A percentile compares a stretch with the other conserved stretches of the same genome.
These are phyloP conservation scores for Trichoderma erinaceum DNA, from an alignment of 495 filamentous ascomycete species.

Conservation along the genomic window DNA sequence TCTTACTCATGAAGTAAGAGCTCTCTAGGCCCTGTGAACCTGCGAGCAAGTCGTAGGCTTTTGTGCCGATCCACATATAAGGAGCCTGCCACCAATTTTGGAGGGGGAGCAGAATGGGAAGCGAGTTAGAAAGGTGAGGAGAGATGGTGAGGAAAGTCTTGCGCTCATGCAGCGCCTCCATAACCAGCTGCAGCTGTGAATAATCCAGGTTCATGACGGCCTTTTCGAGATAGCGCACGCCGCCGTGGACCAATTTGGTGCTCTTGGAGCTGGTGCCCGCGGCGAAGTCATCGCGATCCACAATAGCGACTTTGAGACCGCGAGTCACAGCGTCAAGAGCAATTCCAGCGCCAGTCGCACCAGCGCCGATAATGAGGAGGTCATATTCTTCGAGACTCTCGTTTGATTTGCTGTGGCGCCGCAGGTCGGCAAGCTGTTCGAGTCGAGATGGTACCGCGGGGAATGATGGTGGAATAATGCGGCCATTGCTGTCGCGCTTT, in stretches of 20 bases:
- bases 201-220: conserved; percentile 74
- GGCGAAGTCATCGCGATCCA: conserved; percentile 72
- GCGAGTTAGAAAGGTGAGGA: conserved; percentile 73
- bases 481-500: conserved; percentile 35
- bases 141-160: conserved; percentile 73
- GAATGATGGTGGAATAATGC: conserved; percentile 57
- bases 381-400: conserved; percentile 45
- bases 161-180: conserved; percentile 67
- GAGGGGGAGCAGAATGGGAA: conserved; percentile 75
- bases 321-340: conserved; percentile 69
- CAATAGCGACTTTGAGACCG: conserved; percentile 66
- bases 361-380: conserved; percentile 65
- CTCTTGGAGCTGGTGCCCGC: conserved; percentile 72
- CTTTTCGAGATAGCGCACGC: conserved; percentile 74
- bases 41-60: conserved; percentile 69
- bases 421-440: conserved; percentile 48
- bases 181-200: conserved; percentile 69
- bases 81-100: conserved; percentile 77
- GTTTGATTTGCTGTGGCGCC: conserved; percentile 26
- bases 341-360: conserved; percentile 69
- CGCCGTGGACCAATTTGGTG: conserved; percentile 74
- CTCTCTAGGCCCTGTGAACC: conserved; percentile 73
- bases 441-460: conserved; percentile 52
- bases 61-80: conserved; percentile 75
- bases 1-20: conserved; percentile 72